A percentile compares a stretch with the other conserved stretches of the same genome.
phyloP scores from a whole-genome alignment of 306 rosid genomes.

The Begonia peltatifolia region DNA sequence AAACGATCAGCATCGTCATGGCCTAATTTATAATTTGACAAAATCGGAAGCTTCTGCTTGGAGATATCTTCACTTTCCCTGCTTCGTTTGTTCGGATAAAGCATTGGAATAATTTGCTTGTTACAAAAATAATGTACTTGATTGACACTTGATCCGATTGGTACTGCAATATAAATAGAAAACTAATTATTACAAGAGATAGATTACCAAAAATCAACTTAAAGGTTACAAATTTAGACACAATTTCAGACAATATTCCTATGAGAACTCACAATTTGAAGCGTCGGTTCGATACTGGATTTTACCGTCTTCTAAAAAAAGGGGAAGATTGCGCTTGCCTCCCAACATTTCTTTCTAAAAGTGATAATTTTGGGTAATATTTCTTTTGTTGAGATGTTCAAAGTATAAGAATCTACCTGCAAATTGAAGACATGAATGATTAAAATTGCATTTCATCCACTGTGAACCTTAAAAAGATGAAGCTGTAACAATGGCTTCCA shows the following conservation, averaged over 20 bases:
- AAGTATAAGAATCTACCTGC: neutral
- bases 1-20: conserved; percentile 60
- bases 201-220: neutral
- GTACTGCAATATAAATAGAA: conserved; percentile 34
- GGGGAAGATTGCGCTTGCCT: conserved; percentile 60
- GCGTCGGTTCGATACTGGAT: conserved; percentile 41
- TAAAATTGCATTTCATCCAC: too few relatives aligned
- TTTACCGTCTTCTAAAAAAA: conserved; percentile 47
- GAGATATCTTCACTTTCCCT: conserved; percentile 58
- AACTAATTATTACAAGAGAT: conserved; percentile 9
- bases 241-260: neutral
- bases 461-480: too few relatives aligned
- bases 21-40: conserved; percentile 53
- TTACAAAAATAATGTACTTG: conserved; percentile 69
- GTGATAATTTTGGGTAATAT: neutral
- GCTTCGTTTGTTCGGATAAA: conserved; percentile 48
- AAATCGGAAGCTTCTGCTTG: conserved; percentile 71
- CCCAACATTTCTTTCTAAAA: conserved; percentile 46
- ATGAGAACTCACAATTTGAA: conserved; percentile 45
- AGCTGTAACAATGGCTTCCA: too few relatives aligned
- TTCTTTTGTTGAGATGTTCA: neutral
- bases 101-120: conserved; percentile 46
- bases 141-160: conserved; percentile 58
- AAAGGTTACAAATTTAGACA: neutral
- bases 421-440: too few relatives aligned